These are phyloP conservation scores for Alternaria solani DNA, from an alignment of 2,329 filamentous ascomycete genomes.

Conservation along the genomic window DNA sequence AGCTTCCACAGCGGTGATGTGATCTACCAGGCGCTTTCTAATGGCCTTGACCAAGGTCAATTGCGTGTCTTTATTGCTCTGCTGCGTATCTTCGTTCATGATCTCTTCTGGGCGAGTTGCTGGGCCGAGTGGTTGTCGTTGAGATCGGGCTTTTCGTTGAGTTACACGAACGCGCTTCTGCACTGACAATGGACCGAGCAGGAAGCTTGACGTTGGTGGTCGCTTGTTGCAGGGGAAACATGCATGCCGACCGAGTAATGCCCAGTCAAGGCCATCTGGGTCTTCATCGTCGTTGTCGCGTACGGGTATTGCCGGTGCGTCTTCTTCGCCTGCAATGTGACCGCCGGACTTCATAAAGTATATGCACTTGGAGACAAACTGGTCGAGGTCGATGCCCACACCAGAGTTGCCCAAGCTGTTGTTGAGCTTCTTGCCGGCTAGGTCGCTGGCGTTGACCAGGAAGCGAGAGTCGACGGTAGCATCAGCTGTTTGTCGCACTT, in stretches of 20 bases:
- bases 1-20: conserved; percentile 50
- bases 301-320: conserved; percentile 59
- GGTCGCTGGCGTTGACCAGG: conserved; percentile 79
- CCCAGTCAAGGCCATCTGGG: conserved; percentile 82
- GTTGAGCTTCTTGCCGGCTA: conserved; percentile 79
- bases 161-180: conserved; percentile 81
- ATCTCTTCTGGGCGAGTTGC: conserved; percentile 80
- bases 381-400: conserved; percentile 84
- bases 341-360: conserved; percentile 79
- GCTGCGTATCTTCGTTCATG: conserved; percentile 74
- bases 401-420: conserved; percentile 76
- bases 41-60: conserved; percentile 82
- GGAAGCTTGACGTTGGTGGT: conserved; percentile 80
- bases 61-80: conserved; percentile 79
- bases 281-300: conserved; percentile 68
- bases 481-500: conserved; percentile 87
- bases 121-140: conserved; percentile 72
- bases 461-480: conserved; percentile 90
- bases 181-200: conserved; percentile 87
- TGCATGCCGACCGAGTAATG: conserved; percentile 78
- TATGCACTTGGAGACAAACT: conserved; percentile 90
- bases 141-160: conserved; percentile 72
- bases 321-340: conserved; percentile 58
- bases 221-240: conserved; percentile 76
- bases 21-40: conserved; percentile 63